Percentiles rank a stretch among this genome's conserved stretches.
phyloP scores from a whole-genome alignment of 768 basidiomycete species.

The Russula emetica region DNA sequence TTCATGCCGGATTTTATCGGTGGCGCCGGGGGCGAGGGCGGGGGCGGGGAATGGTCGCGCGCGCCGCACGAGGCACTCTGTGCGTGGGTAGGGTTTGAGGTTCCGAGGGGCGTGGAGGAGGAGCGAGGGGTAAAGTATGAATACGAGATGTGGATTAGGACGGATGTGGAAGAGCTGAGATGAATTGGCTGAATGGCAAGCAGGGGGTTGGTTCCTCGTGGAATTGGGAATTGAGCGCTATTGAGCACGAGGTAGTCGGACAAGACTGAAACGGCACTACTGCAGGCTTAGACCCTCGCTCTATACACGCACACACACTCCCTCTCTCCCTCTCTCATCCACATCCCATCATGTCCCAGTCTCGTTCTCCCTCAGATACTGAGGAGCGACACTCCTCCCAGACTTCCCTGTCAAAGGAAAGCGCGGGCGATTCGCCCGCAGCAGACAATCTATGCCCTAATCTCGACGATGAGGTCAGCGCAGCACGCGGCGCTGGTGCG shows the following conservation, averaged over 20 bases:
- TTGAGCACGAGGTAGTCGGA: slow-evolving; percentile 21
- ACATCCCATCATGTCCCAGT: slow-evolving; percentile 17
- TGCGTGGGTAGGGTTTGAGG: slow-evolving; percentile 77
- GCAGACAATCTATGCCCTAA: slow-evolving; percentile 8
- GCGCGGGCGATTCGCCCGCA: background rate
- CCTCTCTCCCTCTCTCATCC: background rate
- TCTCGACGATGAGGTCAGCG: slow-evolving; percentile 19
- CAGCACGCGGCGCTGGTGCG: slow-evolving; percentile 24
- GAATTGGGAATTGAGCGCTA: slow-evolving; percentile 17
- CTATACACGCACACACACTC: slow-evolving; percentile 3
- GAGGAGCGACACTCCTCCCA: slow-evolving; percentile 3
- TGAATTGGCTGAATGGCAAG: background rate
- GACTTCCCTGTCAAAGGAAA: background rate
- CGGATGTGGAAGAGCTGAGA: slow-evolving; percentile 46
- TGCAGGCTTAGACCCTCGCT: slow-evolving; percentile 6
- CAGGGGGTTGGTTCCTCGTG: too few relatives aligned
- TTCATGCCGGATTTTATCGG: slow-evolving; percentile 72
- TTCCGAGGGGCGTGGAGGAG: slow-evolving; percentile 68
- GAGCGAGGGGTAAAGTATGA: slow-evolving; percentile 84
- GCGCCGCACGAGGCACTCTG: slow-evolving; percentile 59
- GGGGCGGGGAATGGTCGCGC: slow-evolving; percentile 46
- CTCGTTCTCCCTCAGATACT: slow-evolving; percentile 7
- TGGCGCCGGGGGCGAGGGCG: slow-evolving; percentile 27
- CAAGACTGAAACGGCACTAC: slow-evolving; percentile 15
- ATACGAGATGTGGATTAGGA: slow-evolving; percentile 91